A percentile compares a stretch with the other conserved stretches of the same genome.
Conservation (phyloP, 176 grass and related monocot species). For the Zoysia pacifica region DNA sequence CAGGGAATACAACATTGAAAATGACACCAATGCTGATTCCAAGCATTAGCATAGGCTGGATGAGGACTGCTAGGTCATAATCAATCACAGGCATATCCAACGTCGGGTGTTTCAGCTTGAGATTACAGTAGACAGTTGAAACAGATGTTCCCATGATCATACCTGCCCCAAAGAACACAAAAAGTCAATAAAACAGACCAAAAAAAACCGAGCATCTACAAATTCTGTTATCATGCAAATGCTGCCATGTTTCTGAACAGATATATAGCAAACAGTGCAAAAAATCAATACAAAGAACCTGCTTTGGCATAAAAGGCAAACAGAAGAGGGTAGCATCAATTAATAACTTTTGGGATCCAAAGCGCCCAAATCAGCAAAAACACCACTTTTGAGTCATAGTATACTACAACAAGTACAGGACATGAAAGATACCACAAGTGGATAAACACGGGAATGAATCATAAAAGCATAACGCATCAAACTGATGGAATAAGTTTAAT, state of each 20-base stretch:
- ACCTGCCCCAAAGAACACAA: conserved; percentile 45
- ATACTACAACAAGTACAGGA: conserved; percentile 31
- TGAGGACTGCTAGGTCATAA: conserved; percentile 74
- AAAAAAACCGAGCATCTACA: not conserved
- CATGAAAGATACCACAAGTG: conserved; percentile 13
- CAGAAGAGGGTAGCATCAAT: conserved; percentile 13
- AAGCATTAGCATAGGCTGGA: conserved; percentile 87
- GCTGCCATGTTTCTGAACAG: not conserved
- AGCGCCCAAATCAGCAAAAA: conserved; percentile 12
- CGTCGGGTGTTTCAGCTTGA: conserved; percentile 67
- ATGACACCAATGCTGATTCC: conserved; percentile 78
- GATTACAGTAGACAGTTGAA: conserved; percentile 25
- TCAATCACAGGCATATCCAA: conserved; percentile 76
- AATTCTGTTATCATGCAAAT: not conserved
- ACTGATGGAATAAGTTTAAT: too few relatives aligned
- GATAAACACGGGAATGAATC: conserved; percentile 27
- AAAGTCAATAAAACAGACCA: not conserved
- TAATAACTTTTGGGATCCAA: not conserved
- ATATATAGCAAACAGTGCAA: conserved; percentile 14
- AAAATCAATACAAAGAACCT: conserved; percentile 4
- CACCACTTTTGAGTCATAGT: not conserved
- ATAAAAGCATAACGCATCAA: conserved; percentile 3
- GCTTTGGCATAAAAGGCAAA: not conserved
- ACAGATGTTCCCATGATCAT: conserved; percentile 84
- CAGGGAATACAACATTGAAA: conserved; percentile 71